Conservation (phyloP, 176 grass and related monocot species). For the Lolium perenne region DNA sequence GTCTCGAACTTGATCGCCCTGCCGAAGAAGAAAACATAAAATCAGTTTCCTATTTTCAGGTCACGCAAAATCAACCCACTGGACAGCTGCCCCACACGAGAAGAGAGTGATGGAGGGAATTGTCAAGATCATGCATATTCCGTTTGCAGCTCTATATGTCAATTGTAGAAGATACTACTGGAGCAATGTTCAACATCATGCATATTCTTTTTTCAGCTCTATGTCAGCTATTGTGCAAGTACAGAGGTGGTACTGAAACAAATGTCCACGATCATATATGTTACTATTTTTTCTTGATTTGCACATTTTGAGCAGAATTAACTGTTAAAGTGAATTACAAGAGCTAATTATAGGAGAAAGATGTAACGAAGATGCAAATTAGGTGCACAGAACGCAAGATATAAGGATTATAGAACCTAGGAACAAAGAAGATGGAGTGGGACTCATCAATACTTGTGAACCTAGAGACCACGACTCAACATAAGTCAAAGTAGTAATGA, state of each 20-base stretch:
- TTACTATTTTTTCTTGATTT: not conserved
- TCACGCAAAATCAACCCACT: not conserved
- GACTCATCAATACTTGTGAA: too few relatives aligned
- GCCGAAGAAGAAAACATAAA: slow-evolving; percentile 25
- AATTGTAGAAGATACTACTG: not conserved
- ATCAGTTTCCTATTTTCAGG: not conserved
- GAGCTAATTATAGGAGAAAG: not conserved
- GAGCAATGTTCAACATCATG: not conserved
- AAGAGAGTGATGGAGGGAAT: not conserved
- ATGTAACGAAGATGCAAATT: not conserved
- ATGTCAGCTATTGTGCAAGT: not conserved
- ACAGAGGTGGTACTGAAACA: not conserved
- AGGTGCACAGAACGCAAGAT: not conserved
- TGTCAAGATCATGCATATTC: not conserved
- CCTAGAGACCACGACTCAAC: not conserved
- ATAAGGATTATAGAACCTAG: not conserved
- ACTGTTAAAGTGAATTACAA: not conserved
- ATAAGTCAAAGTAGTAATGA: not conserved
- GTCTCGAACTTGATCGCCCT: slow-evolving; percentile 35
- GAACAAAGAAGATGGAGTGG: too few relatives aligned
- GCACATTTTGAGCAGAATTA: not conserved
- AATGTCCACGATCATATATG: not conserved
- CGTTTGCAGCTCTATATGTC: not conserved
- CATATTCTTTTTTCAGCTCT: not conserved
- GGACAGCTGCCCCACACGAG: not conserved